Conservation (phyloP, 31 red algal species). For the Odonthalia washingtoniensis region DNA sequence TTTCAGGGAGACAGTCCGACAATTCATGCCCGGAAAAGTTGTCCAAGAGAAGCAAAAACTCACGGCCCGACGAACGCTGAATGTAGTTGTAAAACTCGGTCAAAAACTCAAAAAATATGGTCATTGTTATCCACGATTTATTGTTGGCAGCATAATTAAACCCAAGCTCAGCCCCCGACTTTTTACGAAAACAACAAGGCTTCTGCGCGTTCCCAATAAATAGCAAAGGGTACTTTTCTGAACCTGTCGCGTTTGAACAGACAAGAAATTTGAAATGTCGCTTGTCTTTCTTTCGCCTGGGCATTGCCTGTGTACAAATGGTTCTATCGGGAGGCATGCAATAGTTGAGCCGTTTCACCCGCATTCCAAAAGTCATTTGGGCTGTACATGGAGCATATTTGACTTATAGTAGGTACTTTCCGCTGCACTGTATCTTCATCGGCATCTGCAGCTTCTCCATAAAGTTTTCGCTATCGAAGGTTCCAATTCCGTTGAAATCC, state of each 20-base stretch:
- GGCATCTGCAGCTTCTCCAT: too few species aligned
- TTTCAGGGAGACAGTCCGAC: not conserved
- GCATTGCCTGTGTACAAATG: not conserved
- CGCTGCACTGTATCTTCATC: too few species aligned
- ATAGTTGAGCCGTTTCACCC: not conserved
- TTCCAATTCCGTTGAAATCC: too few species aligned
- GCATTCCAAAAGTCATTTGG: too few species aligned
- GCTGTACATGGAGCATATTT: too few species aligned
- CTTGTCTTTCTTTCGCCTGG: not conserved
- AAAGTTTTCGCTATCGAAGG: too few species aligned
- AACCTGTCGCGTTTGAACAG: not conserved
- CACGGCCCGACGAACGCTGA: not conserved
- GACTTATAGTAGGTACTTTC: too few species aligned
- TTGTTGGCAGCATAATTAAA: slow-evolving; percentile 8
- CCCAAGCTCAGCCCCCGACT: not conserved
- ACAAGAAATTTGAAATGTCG: not conserved
- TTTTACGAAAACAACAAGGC: slow-evolving; percentile 6
- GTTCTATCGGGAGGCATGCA: not conserved
- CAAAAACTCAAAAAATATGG: slow-evolving; percentile 13
- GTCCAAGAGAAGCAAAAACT: slow-evolving; percentile 20
- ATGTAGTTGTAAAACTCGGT: slow-evolving; percentile 8
- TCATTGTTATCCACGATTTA: slow-evolving; percentile 20
- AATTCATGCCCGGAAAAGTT: slow-evolving; percentile 1
- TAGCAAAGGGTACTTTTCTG: not conserved
- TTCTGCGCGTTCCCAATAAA: not conserved